phyloP scores from a whole-genome alignment of 148 eudicot genomes.

The Nepenthes mirabilis region DNA sequence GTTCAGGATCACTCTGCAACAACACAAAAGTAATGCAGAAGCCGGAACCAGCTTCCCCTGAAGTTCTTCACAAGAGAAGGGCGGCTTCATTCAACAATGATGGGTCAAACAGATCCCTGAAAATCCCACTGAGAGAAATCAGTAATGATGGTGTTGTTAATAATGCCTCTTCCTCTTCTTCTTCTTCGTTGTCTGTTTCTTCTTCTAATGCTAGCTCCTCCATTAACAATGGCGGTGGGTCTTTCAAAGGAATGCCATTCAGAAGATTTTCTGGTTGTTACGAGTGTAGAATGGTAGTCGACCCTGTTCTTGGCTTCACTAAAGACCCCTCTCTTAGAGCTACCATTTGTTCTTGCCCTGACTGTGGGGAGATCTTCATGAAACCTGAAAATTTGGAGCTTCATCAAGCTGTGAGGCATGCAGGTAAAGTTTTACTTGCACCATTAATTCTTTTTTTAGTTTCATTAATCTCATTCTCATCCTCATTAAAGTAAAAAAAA shows the following conservation, averaged over 20 bases:
- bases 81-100: constrained; percentile 9
- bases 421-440: constrained; percentile 26
- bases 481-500: too few species aligned
- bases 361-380: constrained; percentile 77
- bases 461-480: too few species aligned
- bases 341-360: constrained; percentile 56
- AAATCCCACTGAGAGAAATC: constrained; percentile 16
- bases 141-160: constrained; percentile 4
- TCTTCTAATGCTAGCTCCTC: constrained; percentile 4
- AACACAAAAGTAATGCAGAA: constrained; percentile 84
- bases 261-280: constrained; percentile 79
- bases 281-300: constrained; percentile 84
- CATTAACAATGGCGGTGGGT: constrained; percentile 8
- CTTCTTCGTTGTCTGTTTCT: constrained; percentile 6
- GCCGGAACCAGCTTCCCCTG: constrained; percentile 35
- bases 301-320: constrained; percentile 68
- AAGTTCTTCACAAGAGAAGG: constrained; percentile 23
- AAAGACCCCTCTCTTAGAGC: constrained; percentile 70
- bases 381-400: constrained; percentile 76
- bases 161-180: constrained; percentile 9
- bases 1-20: constrained; percentile 77
- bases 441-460: too few species aligned
- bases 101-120: constrained; percentile 32
- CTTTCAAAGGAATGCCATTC: constrained; percentile 59
- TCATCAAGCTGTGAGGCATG: constrained; percentile 85